These are phyloP conservation scores for Aureobasidium namibiae DNA, from an alignment of 2,329 filamentous ascomycete genomes.

Conservation along the genomic window DNA sequence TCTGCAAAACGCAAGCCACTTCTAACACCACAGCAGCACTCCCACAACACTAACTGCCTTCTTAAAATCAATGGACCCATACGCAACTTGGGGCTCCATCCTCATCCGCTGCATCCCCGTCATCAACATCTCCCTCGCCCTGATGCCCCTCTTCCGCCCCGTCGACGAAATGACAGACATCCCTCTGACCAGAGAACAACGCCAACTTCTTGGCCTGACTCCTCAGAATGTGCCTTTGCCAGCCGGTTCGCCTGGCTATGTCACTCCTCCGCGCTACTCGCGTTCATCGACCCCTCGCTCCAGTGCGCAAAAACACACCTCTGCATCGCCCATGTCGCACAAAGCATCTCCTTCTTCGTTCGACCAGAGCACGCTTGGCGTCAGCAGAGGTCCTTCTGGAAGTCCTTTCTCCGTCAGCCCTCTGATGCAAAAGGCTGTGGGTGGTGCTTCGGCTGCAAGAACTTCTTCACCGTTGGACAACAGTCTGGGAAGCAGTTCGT, in stretches of 20 bases:
- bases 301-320: slow-evolving; percentile 10
- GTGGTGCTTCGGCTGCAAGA: slow-evolving; percentile 40
- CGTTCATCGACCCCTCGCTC: slow-evolving; percentile 62
- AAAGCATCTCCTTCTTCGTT: slow-evolving; percentile 21
- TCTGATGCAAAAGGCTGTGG: slow-evolving; percentile 61
- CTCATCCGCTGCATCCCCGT: slow-evolving; percentile 46
- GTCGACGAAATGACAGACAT: slow-evolving; percentile 81
- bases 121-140: slow-evolving; percentile 60
- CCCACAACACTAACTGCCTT: slow-evolving; percentile 10
- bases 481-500: slow-evolving; percentile 40
- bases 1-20: background rate
- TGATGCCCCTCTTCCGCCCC: slow-evolving; percentile 62
- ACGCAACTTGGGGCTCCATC: slow-evolving; percentile 35
- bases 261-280: slow-evolving; percentile 80
- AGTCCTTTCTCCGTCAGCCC: slow-evolving; percentile 35
- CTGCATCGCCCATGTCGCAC: slow-evolving; percentile 29
- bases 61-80: slow-evolving; percentile 24
- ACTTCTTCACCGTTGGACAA: slow-evolving; percentile 38
- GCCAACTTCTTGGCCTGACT: slow-evolving; percentile 71
- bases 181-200: slow-evolving; percentile 80
- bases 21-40: slow-evolving; percentile 25
- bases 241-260: slow-evolving; percentile 58
- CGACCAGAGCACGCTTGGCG: slow-evolving; percentile 14
- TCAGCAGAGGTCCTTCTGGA: slow-evolving; percentile 7
- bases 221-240: slow-evolving; percentile 55